These are phyloP conservation scores for Suillus paluster DNA, from an alignment of 768 basidiomycete species.

Conservation along the genomic window DNA sequence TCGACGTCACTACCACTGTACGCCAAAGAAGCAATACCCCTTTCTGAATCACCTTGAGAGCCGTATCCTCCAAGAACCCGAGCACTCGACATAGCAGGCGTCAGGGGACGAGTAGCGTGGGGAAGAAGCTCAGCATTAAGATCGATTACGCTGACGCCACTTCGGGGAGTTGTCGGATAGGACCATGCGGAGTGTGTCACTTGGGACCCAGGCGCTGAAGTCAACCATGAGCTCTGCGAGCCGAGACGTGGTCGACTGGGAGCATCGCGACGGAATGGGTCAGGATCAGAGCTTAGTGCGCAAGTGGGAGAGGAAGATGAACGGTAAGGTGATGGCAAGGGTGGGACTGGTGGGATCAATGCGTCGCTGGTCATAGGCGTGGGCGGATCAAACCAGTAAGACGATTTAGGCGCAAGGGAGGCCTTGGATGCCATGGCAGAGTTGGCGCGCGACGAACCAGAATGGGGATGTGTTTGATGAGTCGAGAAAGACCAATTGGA, in stretches of 20 bases:
- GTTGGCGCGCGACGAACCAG: conserved; percentile 17
- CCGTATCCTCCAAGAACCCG: conserved; percentile 75
- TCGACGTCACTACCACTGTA: conserved; percentile 52
- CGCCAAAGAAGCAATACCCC: conserved; percentile 51
- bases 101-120: conserved; percentile 48
- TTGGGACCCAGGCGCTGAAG: conserved; percentile 62
- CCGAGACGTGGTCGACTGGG: conserved; percentile 56
- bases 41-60: conserved; percentile 61
- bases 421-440: conserved; percentile 34
- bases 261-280: conserved; percentile 65
- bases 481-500: conserved; percentile 80
- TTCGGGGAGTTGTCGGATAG: conserved; percentile 54
- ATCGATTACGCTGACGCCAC: conserved; percentile 45
- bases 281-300: conserved; percentile 51
- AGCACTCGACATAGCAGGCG: conserved; percentile 59
- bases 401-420: conserved; percentile 52
- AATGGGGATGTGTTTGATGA: conserved; percentile 53
- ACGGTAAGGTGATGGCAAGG: conserved; percentile 62
- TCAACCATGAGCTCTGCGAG: conserved; percentile 78
- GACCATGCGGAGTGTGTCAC: conserved; percentile 70
- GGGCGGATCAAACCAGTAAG: conserved; percentile 63
- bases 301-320: conserved; percentile 46
- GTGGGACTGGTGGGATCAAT: conserved; percentile 57
- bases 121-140: conserved; percentile 47
- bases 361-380: conserved; percentile 45